Evolutionary conservation across 306 rosid species (phyloP), one percentile per base, ranked within the genome.

Genomic region (Spatholobus suberectus): DNA sequence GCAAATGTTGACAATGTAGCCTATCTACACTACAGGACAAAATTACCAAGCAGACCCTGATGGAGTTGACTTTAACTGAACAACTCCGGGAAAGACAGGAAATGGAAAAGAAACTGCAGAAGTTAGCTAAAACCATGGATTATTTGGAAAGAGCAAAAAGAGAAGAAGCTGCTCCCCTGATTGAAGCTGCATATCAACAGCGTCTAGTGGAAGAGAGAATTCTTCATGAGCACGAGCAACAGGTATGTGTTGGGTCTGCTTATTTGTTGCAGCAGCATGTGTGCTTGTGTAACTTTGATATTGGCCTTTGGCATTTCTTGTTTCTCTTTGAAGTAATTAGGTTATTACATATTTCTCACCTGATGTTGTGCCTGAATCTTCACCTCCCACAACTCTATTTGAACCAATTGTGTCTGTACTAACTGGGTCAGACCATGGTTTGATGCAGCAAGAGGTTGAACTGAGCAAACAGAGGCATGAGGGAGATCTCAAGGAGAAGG

Each of bases 1-100:
- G 37, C 35, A 67, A 2, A 47, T 84, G 20, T 37, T 85, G 77
- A 90, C 66, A 18, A 29, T 58, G 12, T 47, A 40, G 61, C 52
- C 47, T 51, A 58, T 66, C 9, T 84, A 29, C n/a, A n/a, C n/a
- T n/a, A n/a, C 75, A 94, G 97, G 97, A 88, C 18, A 90, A 93
- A 79, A 54, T 94, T 41, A 86, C 97, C 6, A 96, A 87, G 82
- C 89, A 92, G 76, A 43, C 88, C 2, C 70, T 94, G 76, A 85
- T 92, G 93, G 94, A 92, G 73, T 40, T 94, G 88, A 87, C 95
- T 32, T 76, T 92, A 85, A 88, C 74, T 17, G 97, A 96, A 83
- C 99, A 96, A 86, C 89, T 89, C 47, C 91, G 94, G 62, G 97
- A 91, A 84, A 96, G 97, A 44, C 97, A 94, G 77, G 99, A 96